phyloP scores from a whole-genome alignment of 768 basidiomycete species.

The Pleurotus tuber-regium region DNA sequence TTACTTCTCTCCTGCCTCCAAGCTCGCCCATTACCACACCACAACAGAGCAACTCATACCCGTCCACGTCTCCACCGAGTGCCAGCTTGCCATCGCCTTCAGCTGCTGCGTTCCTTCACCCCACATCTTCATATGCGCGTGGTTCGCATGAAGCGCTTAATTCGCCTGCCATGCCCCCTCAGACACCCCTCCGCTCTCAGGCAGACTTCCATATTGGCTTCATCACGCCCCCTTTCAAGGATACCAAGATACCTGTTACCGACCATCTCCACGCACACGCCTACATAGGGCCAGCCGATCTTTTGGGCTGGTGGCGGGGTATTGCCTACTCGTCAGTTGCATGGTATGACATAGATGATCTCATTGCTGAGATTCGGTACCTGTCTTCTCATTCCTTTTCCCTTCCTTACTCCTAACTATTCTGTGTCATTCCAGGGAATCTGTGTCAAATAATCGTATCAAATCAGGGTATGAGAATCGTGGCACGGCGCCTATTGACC shows the following conservation, averaged over 20 bases:
- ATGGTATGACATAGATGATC: conserved; percentile 76
- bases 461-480: conserved; percentile 73
- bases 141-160: conserved; percentile 2
- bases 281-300: conserved; percentile 62
- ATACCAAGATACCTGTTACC: conserved; percentile 74
- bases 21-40: conserved; percentile 34
- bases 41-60: neutral
- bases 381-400: conserved; percentile 17
- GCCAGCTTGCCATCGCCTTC: conserved; percentile 11
- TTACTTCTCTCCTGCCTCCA: conserved; percentile 43
- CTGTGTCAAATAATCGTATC: conserved; percentile 78
- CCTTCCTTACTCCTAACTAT: conserved; percentile 5
- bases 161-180: conserved; percentile 12
- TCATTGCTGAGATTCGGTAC: conserved; percentile 81
- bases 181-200: conserved; percentile 25
- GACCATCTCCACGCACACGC: conserved; percentile 81
- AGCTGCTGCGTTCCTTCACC: conserved; percentile 10
- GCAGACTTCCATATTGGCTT: conserved; percentile 64
- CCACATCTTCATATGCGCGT: conserved; percentile 23
- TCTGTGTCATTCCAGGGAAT: conserved; percentile 51
- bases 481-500: conserved; percentile 62
- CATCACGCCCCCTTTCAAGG: conserved; percentile 76
- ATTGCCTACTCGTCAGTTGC: conserved; percentile 65
- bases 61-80: conserved; percentile 1
- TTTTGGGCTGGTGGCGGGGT: conserved; percentile 70